These are phyloP conservation scores for Hevea brasiliensis DNA, from an alignment of 345 rosid genomes.

Conservation along the genomic window DNA sequence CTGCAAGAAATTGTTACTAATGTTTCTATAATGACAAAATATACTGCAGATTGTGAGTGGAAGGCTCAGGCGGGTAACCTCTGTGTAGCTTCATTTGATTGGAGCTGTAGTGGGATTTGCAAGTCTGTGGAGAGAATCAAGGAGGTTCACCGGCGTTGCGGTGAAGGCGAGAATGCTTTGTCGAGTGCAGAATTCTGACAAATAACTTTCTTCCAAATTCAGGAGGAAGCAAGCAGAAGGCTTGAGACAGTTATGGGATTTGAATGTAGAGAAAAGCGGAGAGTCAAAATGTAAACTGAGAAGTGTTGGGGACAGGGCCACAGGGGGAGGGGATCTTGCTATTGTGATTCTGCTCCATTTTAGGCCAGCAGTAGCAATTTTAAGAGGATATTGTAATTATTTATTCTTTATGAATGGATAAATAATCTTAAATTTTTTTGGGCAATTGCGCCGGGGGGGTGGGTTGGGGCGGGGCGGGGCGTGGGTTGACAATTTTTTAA, in stretches of 20 bases:
- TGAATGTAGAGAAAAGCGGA: slow-evolving; percentile 14
- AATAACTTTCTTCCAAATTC: slow-evolving; percentile 31
- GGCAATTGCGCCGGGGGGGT: too few species aligned
- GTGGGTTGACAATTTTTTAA: too few species aligned
- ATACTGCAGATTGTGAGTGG: slow-evolving; percentile 81
- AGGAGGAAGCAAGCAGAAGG: slow-evolving; percentile 28
- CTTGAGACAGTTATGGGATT: background rate
- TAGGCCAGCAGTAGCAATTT: slow-evolving; percentile 17
- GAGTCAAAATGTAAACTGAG: slow-evolving; percentile 18
- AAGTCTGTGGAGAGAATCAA: slow-evolving; percentile 80
- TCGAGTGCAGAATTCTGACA: slow-evolving; percentile 65
- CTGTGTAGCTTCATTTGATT: slow-evolving; percentile 88
- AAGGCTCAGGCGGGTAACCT: slow-evolving; percentile 90
- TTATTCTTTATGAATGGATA: slow-evolving; percentile 43
- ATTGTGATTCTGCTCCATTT: slow-evolving; percentile 30
- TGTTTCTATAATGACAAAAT: background rate
- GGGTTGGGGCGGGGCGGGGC: too few species aligned
- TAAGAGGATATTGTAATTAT: slow-evolving; percentile 16
- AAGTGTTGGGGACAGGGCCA: too few species aligned
- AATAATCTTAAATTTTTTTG: too few species aligned
- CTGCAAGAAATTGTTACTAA: background rate
- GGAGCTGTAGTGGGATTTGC: slow-evolving; percentile 93
- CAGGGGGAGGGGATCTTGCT: slow-evolving; percentile 19
- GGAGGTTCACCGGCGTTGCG: slow-evolving; percentile 84
- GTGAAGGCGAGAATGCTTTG: slow-evolving; percentile 78